Conservation (phyloP, 495 filamentous ascomycete genomes). For the Venustampulla echinocandica region DNA sequence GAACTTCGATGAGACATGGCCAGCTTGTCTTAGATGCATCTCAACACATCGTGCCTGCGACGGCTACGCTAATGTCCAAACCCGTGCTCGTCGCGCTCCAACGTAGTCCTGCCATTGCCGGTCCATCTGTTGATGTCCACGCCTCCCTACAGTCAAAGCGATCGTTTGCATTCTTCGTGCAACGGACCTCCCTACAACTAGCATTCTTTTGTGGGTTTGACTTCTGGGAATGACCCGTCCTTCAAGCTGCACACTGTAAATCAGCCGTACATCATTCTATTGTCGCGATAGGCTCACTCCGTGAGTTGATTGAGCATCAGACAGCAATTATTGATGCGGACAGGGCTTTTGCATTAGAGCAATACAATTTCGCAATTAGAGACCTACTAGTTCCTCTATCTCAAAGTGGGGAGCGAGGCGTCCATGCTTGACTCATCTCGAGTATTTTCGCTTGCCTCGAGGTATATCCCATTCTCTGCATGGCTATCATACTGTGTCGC, state of each 20-base stretch:
- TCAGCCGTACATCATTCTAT: slow-evolving; percentile 14
- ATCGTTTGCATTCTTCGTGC: slow-evolving; percentile 33
- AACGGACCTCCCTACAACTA: slow-evolving; percentile 32
- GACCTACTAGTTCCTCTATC: slow-evolving; percentile 4
- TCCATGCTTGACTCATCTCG: slow-evolving; percentile 7
- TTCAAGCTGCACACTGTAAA: slow-evolving; percentile 19
- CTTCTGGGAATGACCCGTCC: slow-evolving; percentile 40
- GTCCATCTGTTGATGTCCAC: neutral
- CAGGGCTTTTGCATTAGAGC: neutral
- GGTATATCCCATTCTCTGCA: slow-evolving; percentile 2
- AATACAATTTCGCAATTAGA: slow-evolving; percentile 13
- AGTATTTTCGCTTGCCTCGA: slow-evolving; percentile 14
- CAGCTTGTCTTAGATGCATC: slow-evolving; percentile 3
- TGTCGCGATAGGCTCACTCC: slow-evolving; percentile 12
- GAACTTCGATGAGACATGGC: slow-evolving; percentile 21
- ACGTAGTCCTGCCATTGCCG: neutral
- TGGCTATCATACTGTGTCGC: neutral
- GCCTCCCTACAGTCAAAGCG: slow-evolving; percentile 1
- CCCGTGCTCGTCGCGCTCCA: neutral
- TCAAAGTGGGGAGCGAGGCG: neutral
- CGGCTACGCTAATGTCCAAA: slow-evolving; percentile 8
- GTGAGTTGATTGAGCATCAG: neutral
- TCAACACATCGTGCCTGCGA: slow-evolving; percentile 7
- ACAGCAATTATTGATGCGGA: slow-evolving; percentile 14
- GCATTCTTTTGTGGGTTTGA: slow-evolving; percentile 34